Conservation (phyloP, 495 filamentous ascomycete species). For the Pseudoneurospora amorphoporcata region DNA sequence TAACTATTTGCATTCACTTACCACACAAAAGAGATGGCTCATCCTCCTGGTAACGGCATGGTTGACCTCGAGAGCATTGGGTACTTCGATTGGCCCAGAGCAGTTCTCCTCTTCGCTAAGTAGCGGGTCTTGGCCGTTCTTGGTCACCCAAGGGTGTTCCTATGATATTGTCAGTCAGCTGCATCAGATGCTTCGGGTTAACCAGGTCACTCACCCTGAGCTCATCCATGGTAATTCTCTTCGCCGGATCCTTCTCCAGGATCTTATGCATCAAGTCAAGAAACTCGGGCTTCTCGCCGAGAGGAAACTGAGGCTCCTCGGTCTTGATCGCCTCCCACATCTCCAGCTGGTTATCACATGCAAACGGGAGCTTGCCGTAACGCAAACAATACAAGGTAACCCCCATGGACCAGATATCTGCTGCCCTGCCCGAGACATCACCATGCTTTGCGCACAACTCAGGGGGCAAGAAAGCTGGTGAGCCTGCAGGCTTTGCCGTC, state of each 20-base stretch:
- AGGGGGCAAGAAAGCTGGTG: constrained; percentile 88
- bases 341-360: constrained; percentile 64
- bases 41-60: constrained; percentile 85
- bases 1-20: constrained; percentile 33
- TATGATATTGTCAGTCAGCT: constrained; percentile 24
- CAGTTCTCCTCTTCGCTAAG: constrained; percentile 81
- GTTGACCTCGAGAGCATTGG: constrained; percentile 82
- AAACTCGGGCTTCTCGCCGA: constrained; percentile 50
- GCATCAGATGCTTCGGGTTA: background rate
- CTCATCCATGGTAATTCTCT: constrained; percentile 70
- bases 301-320: constrained; percentile 42
- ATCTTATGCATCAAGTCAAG: constrained; percentile 56
- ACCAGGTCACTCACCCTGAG: constrained; percentile 50
- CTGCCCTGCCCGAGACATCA: constrained; percentile 76
- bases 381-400: constrained; percentile 87
- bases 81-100: constrained; percentile 61
- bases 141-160: constrained; percentile 94
- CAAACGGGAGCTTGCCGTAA: constrained; percentile 82
- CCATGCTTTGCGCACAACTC: constrained; percentile 88
- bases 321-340: constrained; percentile 80
- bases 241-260: constrained; percentile 66
- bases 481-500: constrained; percentile 89
- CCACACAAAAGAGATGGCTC: constrained; percentile 70
- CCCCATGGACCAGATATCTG: constrained; percentile 98
- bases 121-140: constrained; percentile 65